These are phyloP conservation scores for Psilocybe cubensis DNA, from an alignment of 768 basidiomycete genomes.

Conservation along the genomic window DNA sequence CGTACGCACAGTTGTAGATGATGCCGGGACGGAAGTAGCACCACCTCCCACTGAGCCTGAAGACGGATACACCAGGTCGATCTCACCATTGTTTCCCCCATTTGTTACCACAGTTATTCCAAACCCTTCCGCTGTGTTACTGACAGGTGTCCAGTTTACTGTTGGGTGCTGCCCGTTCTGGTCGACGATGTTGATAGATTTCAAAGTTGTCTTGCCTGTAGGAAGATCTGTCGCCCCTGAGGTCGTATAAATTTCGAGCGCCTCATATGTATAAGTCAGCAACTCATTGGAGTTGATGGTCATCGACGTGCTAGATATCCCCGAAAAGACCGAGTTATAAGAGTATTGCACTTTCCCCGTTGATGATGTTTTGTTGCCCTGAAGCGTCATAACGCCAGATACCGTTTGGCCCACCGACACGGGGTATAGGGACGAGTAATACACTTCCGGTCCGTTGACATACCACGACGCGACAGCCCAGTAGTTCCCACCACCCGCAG, in stretches of 20 bases:
- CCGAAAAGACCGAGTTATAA: background rate
- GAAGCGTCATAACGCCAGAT: background rate
- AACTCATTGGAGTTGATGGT: background rate
- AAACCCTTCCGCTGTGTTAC: background rate
- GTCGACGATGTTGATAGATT: background rate
- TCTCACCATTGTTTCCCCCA: background rate
- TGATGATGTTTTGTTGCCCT: background rate
- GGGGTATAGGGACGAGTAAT: background rate
- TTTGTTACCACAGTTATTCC: background rate
- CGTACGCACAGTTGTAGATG: too few species aligned
- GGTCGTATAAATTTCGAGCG: slow-evolving; percentile 3
- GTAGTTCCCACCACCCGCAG: background rate
- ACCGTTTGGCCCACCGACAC: background rate
- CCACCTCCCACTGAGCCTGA: too few species aligned
- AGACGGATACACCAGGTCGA: background rate
- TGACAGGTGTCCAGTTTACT: background rate
- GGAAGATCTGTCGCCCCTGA: background rate
- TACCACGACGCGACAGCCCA: slow-evolving; percentile 1
- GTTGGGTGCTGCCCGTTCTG: slow-evolving; percentile 1
- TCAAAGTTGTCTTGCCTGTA: background rate
- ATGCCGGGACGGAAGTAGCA: too few species aligned
- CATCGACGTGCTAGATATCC: background rate
- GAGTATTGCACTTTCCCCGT: background rate
- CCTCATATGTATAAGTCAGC: background rate
- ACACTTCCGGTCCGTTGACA: background rate